phyloP scores from a whole-genome alignment of 805 yeast genomes.

The Yamadazyma endophytica region DNA sequence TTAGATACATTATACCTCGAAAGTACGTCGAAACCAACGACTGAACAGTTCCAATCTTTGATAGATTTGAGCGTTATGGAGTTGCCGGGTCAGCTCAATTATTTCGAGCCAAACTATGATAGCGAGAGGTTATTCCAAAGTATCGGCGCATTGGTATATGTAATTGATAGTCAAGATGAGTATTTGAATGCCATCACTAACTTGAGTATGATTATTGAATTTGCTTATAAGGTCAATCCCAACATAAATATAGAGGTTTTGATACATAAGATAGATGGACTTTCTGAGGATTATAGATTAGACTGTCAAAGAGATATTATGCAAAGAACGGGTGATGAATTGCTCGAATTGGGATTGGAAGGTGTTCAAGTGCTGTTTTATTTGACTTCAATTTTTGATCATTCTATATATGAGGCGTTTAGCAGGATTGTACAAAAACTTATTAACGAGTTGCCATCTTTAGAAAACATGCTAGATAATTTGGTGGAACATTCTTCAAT shows the following conservation, averaged over 20 bases:
- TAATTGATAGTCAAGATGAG: conserved; percentile 94
- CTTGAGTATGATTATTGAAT: conserved; percentile 80
- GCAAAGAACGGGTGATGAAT: conserved; percentile 92
- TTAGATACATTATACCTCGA: conserved; percentile 87
- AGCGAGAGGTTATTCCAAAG: conserved; percentile 71
- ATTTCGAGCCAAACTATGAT: conserved; percentile 82
- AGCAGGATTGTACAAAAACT: conserved; percentile 89
- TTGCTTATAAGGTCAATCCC: conserved; percentile 82
- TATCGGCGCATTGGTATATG: conserved; percentile 89
- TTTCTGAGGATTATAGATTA: conserved; percentile 86
- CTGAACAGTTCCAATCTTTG: conserved; percentile 77
- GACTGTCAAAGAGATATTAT: conserved; percentile 96
- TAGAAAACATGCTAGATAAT: conserved; percentile 85
- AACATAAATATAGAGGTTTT: conserved; percentile 84
- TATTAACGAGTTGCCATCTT: conserved; percentile 79
- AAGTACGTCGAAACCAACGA: conserved; percentile 83
- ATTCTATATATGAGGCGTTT: conserved; percentile 92
- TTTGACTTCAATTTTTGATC: conserved; percentile 91
- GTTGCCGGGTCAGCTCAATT: conserved; percentile 88
- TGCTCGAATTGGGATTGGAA: conserved; percentile 82
- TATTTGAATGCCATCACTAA: conserved; percentile 88
- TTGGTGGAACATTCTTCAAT: conserved; percentile 84
- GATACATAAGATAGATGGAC: conserved; percentile 93
- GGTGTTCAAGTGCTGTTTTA: conserved; percentile 90
- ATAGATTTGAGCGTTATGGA: conserved; percentile 90